phyloP scores from a whole-genome alignment of 768 basidiomycete species.

The Hydnomerulius pinastri region DNA sequence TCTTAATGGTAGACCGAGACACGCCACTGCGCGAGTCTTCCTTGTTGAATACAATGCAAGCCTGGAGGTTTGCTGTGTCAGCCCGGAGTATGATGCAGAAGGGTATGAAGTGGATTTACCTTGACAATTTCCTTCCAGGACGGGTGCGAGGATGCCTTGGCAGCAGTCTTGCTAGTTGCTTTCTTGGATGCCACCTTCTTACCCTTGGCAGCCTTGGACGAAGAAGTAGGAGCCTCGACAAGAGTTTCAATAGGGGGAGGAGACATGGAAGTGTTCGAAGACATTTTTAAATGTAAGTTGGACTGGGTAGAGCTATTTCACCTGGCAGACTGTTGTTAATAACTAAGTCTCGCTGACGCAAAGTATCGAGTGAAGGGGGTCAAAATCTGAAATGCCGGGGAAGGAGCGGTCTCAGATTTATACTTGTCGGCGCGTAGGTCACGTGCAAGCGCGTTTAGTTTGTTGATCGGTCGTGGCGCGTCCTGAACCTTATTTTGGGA shows the following conservation, averaged over 20 bases:
- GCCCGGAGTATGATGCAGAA: neutral
- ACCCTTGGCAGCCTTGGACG: slow-evolving; percentile 36
- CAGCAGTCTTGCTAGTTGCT: slow-evolving; percentile 15
- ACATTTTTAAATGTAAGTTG: slow-evolving; percentile 1
- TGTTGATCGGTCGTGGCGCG: slow-evolving; percentile 13
- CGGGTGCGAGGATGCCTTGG: slow-evolving; percentile 44
- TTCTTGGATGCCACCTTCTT: slow-evolving; percentile 21
- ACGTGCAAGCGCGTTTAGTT: slow-evolving; percentile 10
- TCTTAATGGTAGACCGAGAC: slow-evolving; percentile 76
- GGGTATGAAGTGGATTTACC: slow-evolving; percentile 38
- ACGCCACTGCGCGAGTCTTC: slow-evolving; percentile 71
- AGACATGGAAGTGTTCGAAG: slow-evolving; percentile 10
- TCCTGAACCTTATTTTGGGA: too few relatives aligned
- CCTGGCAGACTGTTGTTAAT: too few relatives aligned
- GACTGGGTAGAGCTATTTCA: too few relatives aligned
- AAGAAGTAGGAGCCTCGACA: neutral
- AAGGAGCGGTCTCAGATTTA: slow-evolving; percentile 4
- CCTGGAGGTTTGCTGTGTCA: slow-evolving; percentile 42
- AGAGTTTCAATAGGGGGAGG: slow-evolving; percentile 13
- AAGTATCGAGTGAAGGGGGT: too few relatives aligned
- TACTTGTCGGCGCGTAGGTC: slow-evolving; percentile 5
- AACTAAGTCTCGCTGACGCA: too few relatives aligned
- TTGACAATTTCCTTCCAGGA: slow-evolving; percentile 59
- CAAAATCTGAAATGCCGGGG: slow-evolving; percentile 1
- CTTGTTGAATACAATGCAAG: slow-evolving; percentile 63